Conservation (phyloP, 768 basidiomycete genomes). For the Kwoniella heveanensis region DNA sequence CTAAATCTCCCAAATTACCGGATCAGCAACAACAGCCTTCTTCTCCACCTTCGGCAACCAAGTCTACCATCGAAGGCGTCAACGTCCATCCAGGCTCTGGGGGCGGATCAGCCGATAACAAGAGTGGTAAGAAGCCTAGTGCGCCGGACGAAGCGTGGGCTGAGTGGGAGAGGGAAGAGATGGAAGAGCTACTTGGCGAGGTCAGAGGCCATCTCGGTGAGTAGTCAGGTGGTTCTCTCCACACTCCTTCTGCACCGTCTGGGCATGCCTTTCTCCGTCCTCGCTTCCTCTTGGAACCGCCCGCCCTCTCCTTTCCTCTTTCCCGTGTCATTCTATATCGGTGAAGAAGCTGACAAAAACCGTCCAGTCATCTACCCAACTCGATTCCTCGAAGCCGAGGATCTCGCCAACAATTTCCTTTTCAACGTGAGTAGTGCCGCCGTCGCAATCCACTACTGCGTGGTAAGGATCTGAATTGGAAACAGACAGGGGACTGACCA, state of each 20-base stretch:
- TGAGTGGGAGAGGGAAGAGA: conserved; percentile 80
- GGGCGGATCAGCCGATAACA: conserved; percentile 50
- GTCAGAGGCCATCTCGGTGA: conserved; percentile 83
- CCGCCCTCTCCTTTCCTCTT: too few relatives aligned
- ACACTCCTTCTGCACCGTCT: background rate
- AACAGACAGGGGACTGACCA: too few relatives aligned
- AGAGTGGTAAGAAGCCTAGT: conserved; percentile 31
- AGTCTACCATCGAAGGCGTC: background rate
- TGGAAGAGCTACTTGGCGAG: conserved; percentile 78
- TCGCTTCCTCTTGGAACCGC: too few relatives aligned
- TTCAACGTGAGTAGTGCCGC: conserved; percentile 64
- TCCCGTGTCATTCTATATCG: conserved; percentile 3
- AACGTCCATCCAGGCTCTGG: background rate
- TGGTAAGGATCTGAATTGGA: too few relatives aligned
- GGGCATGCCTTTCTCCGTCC: too few relatives aligned
- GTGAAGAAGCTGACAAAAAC: conserved; percentile 13
- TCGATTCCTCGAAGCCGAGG: conserved; percentile 90
- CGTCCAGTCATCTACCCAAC: conserved; percentile 78
- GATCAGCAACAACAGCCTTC: background rate
- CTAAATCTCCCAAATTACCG: conserved; percentile 1
- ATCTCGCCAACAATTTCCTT: conserved; percentile 85
- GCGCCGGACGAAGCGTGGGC: conserved; percentile 71
- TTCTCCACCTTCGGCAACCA: conserved; percentile 16
- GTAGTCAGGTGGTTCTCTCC: too few relatives aligned
- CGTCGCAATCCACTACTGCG: background rate